Evolutionary conservation across 2,329 filamentous ascomycete genomes (phyloP), one percentile per base, ranked within the genome.

Genomic region (Hypoxylon sp.): DNA sequence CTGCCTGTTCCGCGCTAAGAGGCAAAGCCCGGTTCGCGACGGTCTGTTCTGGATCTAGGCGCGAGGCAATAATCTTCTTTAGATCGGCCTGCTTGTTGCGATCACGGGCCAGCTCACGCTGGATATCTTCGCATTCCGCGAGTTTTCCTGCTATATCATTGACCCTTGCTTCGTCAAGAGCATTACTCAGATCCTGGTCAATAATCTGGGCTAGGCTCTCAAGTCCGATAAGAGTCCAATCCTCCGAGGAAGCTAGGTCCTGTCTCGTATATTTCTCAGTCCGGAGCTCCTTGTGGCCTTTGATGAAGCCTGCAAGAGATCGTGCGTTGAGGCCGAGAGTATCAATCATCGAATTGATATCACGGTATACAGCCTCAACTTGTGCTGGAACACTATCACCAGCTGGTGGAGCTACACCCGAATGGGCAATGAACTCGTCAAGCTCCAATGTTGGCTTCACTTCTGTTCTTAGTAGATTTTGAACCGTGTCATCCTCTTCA

Each of bases 321-420:
- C 87, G 84, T 10, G 84, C 89, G 76, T 98, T 98, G 53, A 98
- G 86, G 9, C 95, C 95, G 43, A 98, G 82, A 0, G 93, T 95
- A 74, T 98, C 93, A 46, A 99, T 90, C 96, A 98, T 99, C 11
- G 92, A 92, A 78, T 96, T 95, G 77, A 95, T 92, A 74, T 95
- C 93, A 48, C 91, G 87, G 77, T 93, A 96, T 1, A 91, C 83
- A 17, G 88, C 86, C 74, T 91, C 89, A 21, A 89, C 88, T 71
- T 90, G 89, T 7, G 86, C 84, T 3, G 88, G 86, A 32, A 91
- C 83, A 49, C 84, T 89, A 60, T 89, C 86, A 57, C 83, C 82
- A 13, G 85, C 84, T 13, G 84, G 82, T 3, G 84, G 81, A 5
- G 82, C 82, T 43, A 86, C 83, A 65, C 88, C 86, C 2, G 85